Evolutionary conservation across 257 asterid genomes (phyloP).

Genomic region (Phtheirospermum japonicum): DNA sequence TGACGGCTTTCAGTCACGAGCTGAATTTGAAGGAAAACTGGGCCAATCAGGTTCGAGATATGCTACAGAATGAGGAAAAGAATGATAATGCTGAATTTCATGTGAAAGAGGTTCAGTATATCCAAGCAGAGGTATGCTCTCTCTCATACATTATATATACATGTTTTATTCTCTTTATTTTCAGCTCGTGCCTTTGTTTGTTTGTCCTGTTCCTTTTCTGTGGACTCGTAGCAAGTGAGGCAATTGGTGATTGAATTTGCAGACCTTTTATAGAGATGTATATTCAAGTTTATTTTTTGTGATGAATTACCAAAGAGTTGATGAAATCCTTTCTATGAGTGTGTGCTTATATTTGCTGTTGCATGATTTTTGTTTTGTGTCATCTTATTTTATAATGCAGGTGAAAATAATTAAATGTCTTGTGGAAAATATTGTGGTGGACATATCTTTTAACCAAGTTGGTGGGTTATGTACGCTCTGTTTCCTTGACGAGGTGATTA

Average conservation of each 20-base stretch:
- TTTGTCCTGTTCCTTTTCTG: neutral
- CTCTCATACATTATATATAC: conserved; percentile 2
- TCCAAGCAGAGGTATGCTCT: conserved; percentile 86
- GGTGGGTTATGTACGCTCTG: conserved; percentile 91
- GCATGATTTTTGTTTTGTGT: conserved; percentile 2
- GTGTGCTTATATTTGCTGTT: conserved; percentile 10
- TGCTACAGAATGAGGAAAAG: conserved; percentile 86
- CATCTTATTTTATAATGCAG: conserved; percentile 40
- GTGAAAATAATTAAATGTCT: conserved; percentile 85
- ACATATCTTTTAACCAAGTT: conserved; percentile 89
- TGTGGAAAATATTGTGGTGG: conserved; percentile 87
- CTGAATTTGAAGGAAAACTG: conserved; percentile 73
- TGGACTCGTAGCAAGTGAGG: conserved; percentile 11
- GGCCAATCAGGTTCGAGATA: conserved; percentile 90
- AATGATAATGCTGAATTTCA: conserved; percentile 85
- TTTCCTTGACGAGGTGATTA: conserved; percentile 84
- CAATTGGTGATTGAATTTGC: neutral
- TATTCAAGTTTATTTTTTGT: conserved; percentile 12
- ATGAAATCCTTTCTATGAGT: conserved; percentile 18
- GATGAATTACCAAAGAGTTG: conserved; percentile 16
- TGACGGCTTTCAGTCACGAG: conserved; percentile 64
- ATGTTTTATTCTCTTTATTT: neutral
- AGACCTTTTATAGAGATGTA: conserved; percentile 9
- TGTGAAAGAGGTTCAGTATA: conserved; percentile 98
- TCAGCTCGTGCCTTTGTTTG: conserved; percentile 13